Base-by-base conservation (phyloP, 768 basidiomycete genomes). In the Boletus eberwhitei region DNA sequence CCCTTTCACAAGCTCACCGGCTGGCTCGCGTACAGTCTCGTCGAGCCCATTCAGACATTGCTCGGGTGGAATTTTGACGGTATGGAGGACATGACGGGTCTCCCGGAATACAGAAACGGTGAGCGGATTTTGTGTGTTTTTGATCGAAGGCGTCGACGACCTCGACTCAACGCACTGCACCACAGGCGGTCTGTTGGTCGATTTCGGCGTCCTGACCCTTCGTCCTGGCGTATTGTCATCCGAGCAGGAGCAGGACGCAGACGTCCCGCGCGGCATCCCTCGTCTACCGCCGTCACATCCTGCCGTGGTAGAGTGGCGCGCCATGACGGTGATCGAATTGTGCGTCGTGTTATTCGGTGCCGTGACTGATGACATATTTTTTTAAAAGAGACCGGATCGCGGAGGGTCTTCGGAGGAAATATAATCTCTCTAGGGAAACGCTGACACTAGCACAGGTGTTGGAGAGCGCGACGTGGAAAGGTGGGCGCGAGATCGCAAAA, bases 401-500 rank as follows among this genome's bases (percentile, higher is more conserved):
- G 0, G 74, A 81, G 34, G 77, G 78, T 16, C 85, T 98, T 55
- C 84, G 90, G 42, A 61, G 67, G 49, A 77, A 82, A 56, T 75
- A 91, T 48, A 72, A 74, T 1, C 67, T 88, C 24, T 73, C 74
- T 0, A 59, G 69, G 3, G 74, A 77, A 2, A 74, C 85, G 43
- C 78, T 98, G 24, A 80, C 82, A 0, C 80, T 95, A 8, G 87
- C 93, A 0, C 96, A 98, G 68, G 85, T 98, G 0, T 76, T 99
- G 34, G 96, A 98, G 73, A 86, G 87, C 48, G 95, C 94, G 2
- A 98, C 94, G 0, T 99, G 96, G 96, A 96, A 95, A 66, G 93
- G 93, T 2, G 96, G 96, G 4, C 77, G 96, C 5, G 93, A 96
- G 72, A 90, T 98, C 37, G 96, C 96, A 4, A 88, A 85, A 67